Evolutionary conservation across 306 rosid species (phyloP).

Genomic region (Trifolium subterraneum): DNA sequence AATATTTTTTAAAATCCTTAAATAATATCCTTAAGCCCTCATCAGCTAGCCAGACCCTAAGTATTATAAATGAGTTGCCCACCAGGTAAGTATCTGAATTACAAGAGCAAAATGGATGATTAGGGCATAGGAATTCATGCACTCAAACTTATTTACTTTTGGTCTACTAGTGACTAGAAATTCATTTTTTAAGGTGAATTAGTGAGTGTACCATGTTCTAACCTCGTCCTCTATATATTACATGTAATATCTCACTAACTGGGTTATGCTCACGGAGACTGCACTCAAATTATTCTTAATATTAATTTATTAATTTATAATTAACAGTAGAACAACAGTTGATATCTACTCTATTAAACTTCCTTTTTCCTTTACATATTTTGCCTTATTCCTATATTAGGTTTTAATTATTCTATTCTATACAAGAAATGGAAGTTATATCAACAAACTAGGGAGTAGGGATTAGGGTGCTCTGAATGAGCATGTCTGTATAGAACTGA

Average conservation of each 20-base stretch:
- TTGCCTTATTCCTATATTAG: neutral
- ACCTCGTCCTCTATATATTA: too few species aligned
- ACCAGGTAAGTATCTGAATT: constrained; percentile 9
- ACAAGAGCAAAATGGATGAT: constrained; percentile 30
- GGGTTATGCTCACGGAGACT: too few species aligned
- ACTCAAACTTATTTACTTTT: too few species aligned
- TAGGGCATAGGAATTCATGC: constrained; percentile 39
- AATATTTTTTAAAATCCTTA: too few species aligned
- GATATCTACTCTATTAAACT: neutral
- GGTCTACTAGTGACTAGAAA: too few species aligned
- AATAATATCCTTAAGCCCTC: neutral
- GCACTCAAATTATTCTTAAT: too few species aligned
- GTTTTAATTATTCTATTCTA: constrained; percentile 1
- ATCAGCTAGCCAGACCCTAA: neutral
- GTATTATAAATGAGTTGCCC: neutral
- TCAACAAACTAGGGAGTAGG: neutral
- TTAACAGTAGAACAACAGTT: neutral
- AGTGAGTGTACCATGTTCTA: too few species aligned
- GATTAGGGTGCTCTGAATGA: constrained; percentile 10
- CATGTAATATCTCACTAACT: too few species aligned
- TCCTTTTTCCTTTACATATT: neutral
- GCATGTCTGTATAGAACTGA: constrained; percentile 5
- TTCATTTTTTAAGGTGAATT: too few species aligned
- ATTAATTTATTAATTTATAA: neutral
- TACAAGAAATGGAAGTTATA: constrained; percentile 9